Evolutionary conservation across 345 rosid genomes (phyloP).

Genomic region (Cardiospermum halicacabum): DNA sequence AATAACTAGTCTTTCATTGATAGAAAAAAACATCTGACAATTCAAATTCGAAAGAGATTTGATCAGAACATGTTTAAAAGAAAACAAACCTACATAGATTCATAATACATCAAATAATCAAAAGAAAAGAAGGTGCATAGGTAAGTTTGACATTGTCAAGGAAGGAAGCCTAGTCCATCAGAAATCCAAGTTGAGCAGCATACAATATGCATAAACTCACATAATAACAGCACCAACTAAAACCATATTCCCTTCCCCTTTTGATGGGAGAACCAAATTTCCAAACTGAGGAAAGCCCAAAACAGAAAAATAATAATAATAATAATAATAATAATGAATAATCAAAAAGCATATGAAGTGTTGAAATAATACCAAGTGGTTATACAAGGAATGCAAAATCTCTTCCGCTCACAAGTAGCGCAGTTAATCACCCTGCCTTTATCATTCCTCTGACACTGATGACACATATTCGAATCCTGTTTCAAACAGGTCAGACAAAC

Average conservation of each 20-base stretch:
- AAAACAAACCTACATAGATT: not conserved
- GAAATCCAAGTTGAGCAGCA: not conserved
- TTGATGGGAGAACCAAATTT: no score
- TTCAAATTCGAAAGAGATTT: no score
- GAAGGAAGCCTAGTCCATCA: no score
- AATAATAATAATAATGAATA: no score
- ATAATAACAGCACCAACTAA: not conserved
- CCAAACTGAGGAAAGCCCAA: no score
- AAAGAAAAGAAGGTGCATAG: not conserved
- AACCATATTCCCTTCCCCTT: no score
- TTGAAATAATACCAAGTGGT: conserved; percentile 31
- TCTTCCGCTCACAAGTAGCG: conserved; percentile 34
- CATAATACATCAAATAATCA: not conserved
- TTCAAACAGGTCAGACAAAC: conserved; percentile 1
- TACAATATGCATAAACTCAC: not conserved
- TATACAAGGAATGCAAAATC: conserved; percentile 46
- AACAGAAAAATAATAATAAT: no score
- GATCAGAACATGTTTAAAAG: no score
- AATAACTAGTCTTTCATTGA: not conserved
- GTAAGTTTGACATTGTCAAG: no score
- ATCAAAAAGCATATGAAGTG: no score
- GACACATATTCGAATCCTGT: conserved; percentile 40
- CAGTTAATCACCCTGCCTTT: conserved; percentile 47
- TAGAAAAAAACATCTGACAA: not conserved
- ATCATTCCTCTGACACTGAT: conserved; percentile 61